Base-by-base conservation (phyloP, 1,139 yeast genomes). In the Taiozyma onychis region DNA sequence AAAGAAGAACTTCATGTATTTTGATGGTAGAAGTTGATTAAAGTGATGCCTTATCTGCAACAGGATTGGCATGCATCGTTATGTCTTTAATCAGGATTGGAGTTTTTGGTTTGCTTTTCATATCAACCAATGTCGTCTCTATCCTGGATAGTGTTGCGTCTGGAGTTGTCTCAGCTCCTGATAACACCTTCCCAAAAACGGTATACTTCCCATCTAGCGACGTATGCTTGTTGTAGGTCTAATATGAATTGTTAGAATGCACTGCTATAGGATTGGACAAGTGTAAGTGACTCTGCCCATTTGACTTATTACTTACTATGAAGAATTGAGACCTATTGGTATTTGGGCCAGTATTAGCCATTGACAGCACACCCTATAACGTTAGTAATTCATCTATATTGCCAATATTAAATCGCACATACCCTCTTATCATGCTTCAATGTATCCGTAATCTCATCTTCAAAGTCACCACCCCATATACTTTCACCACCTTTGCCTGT, bases 151-250 rank as follows among this genome's bases (percentile, higher is more conserved):
- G 61, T 2, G 72, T 68, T 3, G 69, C 56, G 26, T 66, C 70
- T 21, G 57, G 53, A 1, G 68, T 26, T 2, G 22, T 69, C 34
- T 73, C 77, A 42, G 66, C 65, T 0, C 78, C 78, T 24, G 57
- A 64, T n/a, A 79, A 66, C 9, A 80, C 69, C 53, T 73, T 75
- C 2, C 85, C 87, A 62, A 81, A 80, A 0, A 81, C 76, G 14
- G 83, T 82, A 56, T 80, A 80, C 46, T 71, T 69, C 3, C 83
- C 83, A 61, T 81, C 81, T 51, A 83, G 66, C 55, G 72, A 69
- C 1, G 68, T 65, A 26, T 70, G 75, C 44, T 66, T 66, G 13
- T 57, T 70, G 48, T 67, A 72, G 2, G 74, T 71, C 63, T 60
- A 42, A 4, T 30, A 14, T 13, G 4, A 10, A 9, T 10, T 16